Evolutionary conservation across 495 filamentous ascomycete species (phyloP), one percentile per base, ranked within the genome.

Genomic region (Talaromyces stipitatus): DNA sequence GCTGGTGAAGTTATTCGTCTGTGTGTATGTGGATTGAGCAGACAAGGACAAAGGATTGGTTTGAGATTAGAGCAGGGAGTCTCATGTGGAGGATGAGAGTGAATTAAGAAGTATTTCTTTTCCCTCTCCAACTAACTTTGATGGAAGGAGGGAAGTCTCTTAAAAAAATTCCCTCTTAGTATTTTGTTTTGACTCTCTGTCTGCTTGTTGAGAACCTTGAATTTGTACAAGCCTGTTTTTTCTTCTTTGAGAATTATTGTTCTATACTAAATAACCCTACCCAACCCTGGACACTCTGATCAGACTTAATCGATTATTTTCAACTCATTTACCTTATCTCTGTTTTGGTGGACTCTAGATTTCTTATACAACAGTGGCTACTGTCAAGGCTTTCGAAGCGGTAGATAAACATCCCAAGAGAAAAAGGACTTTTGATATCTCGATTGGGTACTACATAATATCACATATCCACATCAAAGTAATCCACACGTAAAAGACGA

Each of bases 401-500:
- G n/a, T n/a, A n/a, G n/a, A n/a, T n/a, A n/a, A n/a, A n/a, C n/a
- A n/a, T n/a, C n/a, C n/a, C n/a, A n/a, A n/a, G n/a, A n/a, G n/a
- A n/a, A n/a, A n/a, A n/a, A n/a, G n/a, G n/a, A n/a, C n/a, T n/a
- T n/a, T n/a, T n/a, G n/a, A n/a, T n/a, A n/a, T n/a, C n/a, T n/a
- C n/a, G n/a, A 41, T 41, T 41, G 36, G 36, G n/a, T 18, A 7
- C 36, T 41, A 41, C 36, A 41, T n/a, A 41, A 20, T 41, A 41
- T 41, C 6, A 22, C 33, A 38, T 54, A 28, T 54, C 18, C 18
- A 29, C 20, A 5, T 30, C 20, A 47, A 28, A 24, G n/a, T n/a
- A 47, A 47, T 4, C 9, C 10, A 23, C 45, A 62, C 43, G 29
- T 10, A 47, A 50, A 57, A 58, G 45, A 59, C 16, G 47, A 27